Evolutionary conservation across 1,284 basidiomycete species (phyloP).

Genomic region (Cystobasidium sp.): DNA sequence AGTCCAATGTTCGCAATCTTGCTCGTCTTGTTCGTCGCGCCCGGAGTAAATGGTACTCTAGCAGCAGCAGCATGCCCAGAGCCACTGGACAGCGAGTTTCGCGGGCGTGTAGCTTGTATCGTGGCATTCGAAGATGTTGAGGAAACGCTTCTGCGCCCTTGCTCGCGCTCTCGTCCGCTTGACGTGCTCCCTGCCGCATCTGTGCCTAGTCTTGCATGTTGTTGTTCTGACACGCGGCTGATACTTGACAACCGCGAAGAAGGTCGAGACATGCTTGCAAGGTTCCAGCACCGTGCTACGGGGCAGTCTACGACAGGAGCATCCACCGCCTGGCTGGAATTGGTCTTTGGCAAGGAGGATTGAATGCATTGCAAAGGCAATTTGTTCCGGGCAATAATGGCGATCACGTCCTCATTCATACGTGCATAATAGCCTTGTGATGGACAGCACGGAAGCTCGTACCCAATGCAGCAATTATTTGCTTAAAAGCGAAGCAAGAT

Average conservation of each 20-base stretch:
- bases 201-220: conserved; percentile 5
- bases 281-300: background rate
- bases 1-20: conserved; percentile 27
- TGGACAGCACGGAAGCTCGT: too few species aligned
- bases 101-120: conserved; percentile 4
- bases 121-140: conserved; percentile 14
- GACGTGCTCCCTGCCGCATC: background rate
- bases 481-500: too few species aligned
- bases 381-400: too few species aligned
- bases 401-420: too few species aligned
- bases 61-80: background rate
- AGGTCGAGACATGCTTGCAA: conserved; percentile 35
- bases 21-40: conserved; percentile 19
- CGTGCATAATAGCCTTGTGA: too few species aligned
- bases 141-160: conserved; percentile 7
- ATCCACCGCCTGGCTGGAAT: too few species aligned
- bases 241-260: conserved; percentile 23
- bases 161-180: background rate
- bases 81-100: background rate
- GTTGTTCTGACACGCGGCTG: conserved; percentile 14
- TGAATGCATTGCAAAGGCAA: too few species aligned
- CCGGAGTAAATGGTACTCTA: conserved; percentile 30
- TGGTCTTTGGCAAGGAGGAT: too few species aligned
- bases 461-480: too few species aligned
- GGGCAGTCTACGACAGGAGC: too few species aligned